A percentile compares a stretch with the other conserved stretches of the same genome.
These are phyloP conservation scores for Agrocybe praecox DNA, from an alignment of 768 basidiomycete species.

Conservation along the genomic window DNA sequence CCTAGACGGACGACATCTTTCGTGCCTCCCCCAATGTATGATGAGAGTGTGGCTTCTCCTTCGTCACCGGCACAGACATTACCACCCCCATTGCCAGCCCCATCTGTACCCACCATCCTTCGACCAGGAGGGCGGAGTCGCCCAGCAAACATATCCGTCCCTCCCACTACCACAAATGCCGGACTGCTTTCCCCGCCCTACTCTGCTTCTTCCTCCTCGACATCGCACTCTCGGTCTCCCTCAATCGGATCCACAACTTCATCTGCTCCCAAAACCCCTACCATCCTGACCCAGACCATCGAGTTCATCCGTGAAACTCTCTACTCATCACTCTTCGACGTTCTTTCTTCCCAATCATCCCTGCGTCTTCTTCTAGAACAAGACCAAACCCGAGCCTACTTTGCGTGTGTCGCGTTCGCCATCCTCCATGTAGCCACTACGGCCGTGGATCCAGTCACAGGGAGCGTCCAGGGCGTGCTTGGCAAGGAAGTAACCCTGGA, in stretches of 20 bases:
- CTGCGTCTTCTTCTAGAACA: slow-evolving; percentile 57
- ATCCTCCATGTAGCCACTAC: slow-evolving; percentile 67
- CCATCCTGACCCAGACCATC: slow-evolving; percentile 56
- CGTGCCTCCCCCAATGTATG: slow-evolving; percentile 22
- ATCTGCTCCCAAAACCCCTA: slow-evolving; percentile 31
- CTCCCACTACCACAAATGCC: slow-evolving; percentile 7
- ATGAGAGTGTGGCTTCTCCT: slow-evolving; percentile 6
- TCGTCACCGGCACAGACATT: slow-evolving; percentile 10
- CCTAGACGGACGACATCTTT: slow-evolving; percentile 39
- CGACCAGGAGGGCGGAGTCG: neutral
- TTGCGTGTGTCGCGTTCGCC: slow-evolving; percentile 71
- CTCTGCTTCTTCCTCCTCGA: slow-evolving; percentile 17
- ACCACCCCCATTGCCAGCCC: slow-evolving; percentile 9
- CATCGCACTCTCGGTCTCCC: slow-evolving; percentile 26
- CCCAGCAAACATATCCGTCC: slow-evolving; percentile 12
- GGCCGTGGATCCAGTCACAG: slow-evolving; percentile 45
- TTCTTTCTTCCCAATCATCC: slow-evolving; percentile 54
- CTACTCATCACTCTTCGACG: slow-evolving; percentile 79
- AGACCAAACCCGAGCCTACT: slow-evolving; percentile 79
- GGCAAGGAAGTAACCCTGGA: slow-evolving; percentile 56
- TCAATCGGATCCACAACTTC: slow-evolving; percentile 32
- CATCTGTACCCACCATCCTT: slow-evolving; percentile 16
- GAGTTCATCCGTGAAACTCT: slow-evolving; percentile 85
- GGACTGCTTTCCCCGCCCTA: slow-evolving; percentile 9
- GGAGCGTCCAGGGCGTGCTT: slow-evolving; percentile 57